Percentiles rank a stretch among this genome's conserved stretches.
Conservation (phyloP, 2,329 filamentous ascomycete species). For the Cladobotryum protrusum region DNA sequence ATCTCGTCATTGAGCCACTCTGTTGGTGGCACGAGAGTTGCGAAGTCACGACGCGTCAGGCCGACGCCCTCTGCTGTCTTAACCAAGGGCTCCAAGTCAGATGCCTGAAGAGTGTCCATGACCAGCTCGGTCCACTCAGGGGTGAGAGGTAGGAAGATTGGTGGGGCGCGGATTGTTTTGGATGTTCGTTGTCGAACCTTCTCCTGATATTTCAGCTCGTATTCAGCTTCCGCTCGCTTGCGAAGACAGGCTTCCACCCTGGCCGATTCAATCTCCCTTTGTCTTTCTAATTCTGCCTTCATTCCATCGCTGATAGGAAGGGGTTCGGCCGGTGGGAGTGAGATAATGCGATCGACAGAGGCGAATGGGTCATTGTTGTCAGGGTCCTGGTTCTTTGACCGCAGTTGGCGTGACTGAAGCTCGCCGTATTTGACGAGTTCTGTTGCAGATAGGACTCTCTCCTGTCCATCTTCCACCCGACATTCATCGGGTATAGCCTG, state of each 20-base stretch:
- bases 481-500: slow-evolving; percentile 14
- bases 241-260: neutral
- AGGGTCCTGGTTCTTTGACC: neutral
- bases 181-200: neutral
- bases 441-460: neutral
- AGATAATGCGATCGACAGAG: neutral
- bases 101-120: neutral
- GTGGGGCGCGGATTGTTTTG: neutral
- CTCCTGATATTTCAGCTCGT: neutral
- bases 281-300: too few relatives aligned
- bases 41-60: slow-evolving; percentile 53
- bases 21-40: slow-evolving; percentile 48
- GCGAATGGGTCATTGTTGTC: neutral
- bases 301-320: neutral
- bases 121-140: neutral
- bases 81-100: slow-evolving; percentile 27
- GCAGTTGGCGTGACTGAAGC: neutral
- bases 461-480: slow-evolving; percentile 26
- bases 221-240: neutral
- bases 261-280: too few relatives aligned
- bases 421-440: neutral
- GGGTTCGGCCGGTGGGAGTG: neutral
- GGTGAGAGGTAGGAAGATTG: neutral
- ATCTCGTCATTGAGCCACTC: slow-evolving; percentile 74
- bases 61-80: slow-evolving; percentile 44